These are phyloP conservation scores for Camillea tinctor DNA, from an alignment of 2,329 filamentous ascomycete genomes.

Conservation along the genomic window DNA sequence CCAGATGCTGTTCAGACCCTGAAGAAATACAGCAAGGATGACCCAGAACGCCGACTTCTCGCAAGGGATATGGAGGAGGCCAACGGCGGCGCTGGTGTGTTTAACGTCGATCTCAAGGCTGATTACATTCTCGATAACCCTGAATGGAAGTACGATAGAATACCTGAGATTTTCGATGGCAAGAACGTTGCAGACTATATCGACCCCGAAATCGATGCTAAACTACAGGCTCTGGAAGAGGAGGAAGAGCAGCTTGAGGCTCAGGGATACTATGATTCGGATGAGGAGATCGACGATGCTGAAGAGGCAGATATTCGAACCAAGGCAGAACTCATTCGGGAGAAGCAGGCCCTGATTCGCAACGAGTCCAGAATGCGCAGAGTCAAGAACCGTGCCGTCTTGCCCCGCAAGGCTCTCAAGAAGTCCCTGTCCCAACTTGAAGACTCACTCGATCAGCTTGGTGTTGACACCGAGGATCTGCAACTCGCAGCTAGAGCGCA, in stretches of 20 bases:
- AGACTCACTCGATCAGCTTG: constrained; percentile 77
- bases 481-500: constrained; percentile 69
- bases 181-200: constrained; percentile 98
- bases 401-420: constrained; percentile 78
- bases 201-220: constrained; percentile 93
- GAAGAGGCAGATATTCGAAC: constrained; percentile 84
- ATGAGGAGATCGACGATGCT: constrained; percentile 77
- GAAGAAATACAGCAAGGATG: constrained; percentile 87
- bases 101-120: constrained; percentile 86
- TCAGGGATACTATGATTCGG: constrained; percentile 91
- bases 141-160: constrained; percentile 95
- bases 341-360: constrained; percentile 88
- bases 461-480: constrained; percentile 77
- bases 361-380: constrained; percentile 96
- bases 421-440: constrained; percentile 87
- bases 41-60: constrained; percentile 78
- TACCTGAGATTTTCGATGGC: constrained; percentile 90
- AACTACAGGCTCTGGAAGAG: constrained; percentile 86
- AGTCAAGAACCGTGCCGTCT: constrained; percentile 95
- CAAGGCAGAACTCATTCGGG: constrained; percentile 93
- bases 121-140: constrained; percentile 85
- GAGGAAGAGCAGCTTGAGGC: constrained; percentile 77
- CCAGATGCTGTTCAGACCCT: constrained; percentile 77
- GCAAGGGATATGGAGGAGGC: constrained; percentile 88
- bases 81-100: constrained; percentile 93